Evolutionary conservation across 352 stramenopile genomes (phyloP), one percentile per base, ranked within the genome.

Genomic region (Phytophthora idaei): DNA sequence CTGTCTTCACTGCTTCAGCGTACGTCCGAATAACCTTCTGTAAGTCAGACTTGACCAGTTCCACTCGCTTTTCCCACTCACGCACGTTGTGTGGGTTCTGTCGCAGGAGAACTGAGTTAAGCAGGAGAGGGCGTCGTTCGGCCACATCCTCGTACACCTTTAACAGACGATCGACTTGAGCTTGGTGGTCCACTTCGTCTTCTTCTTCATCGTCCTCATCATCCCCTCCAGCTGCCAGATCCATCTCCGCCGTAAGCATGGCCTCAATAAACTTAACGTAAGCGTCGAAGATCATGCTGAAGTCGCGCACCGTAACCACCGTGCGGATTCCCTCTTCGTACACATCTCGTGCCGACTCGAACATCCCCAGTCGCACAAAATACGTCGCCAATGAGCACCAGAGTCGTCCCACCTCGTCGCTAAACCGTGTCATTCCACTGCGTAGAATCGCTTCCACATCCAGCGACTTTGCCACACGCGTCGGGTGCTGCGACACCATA

Each of bases 211-310:
- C 80, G 0, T 90, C 82, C 0, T 96, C 90, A 4, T 96, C 52
- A 41, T 80, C 58, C 8, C 51, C 66, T 50, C 64, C 65, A 65
- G 61, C 62, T 17, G 70, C 74, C 17, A 97, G 67, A 59, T 97
- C 86, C 90, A 99, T 99, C 69, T 99, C 96, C 12, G 96, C 95
- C 11, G 93, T 97, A 14, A 99, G 80, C 67, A 99, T 93, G 21
- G 89, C 93, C 77, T 99, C 97, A 77, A 99, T 95, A 76, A 99
- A 99, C 78, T 98, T 94, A 21, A 98, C 83, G 74, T 99, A 99
- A 2, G 97, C 95, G 76, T 99, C 98, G 60, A 99, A 99, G 28
- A 99, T 90, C 74, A 99, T 92, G 64, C 92, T 98, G 67, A 99
- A 99, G 81, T 99, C 98, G 9, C 97, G 92, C 44, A 94, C 86